Conservation (phyloP, 371 early-diverging fungal genomes). For the Rhizopus arrhizus region DNA sequence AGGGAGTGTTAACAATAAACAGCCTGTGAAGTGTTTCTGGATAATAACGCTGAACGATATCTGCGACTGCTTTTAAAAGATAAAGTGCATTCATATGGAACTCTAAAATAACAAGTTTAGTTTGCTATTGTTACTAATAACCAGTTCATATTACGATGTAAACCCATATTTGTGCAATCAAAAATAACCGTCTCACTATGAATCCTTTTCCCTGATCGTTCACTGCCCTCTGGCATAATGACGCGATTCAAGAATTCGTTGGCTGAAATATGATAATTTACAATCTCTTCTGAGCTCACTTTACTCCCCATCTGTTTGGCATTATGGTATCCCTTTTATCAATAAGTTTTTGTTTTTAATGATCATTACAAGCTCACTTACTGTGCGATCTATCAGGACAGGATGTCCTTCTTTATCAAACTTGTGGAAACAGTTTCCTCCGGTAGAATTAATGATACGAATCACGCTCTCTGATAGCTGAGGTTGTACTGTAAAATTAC, state of each 20-base stretch:
- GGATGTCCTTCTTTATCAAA: slow-evolving; percentile 79
- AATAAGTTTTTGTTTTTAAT: neutral
- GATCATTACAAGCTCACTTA: slow-evolving; percentile 26
- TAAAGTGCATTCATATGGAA: slow-evolving; percentile 74
- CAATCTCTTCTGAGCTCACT: slow-evolving; percentile 59
- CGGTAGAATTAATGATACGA: slow-evolving; percentile 62
- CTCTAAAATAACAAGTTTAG: slow-evolving; percentile 40
- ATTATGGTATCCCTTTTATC: slow-evolving; percentile 65
- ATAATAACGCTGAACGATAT: slow-evolving; percentile 76
- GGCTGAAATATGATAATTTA: slow-evolving; percentile 70
- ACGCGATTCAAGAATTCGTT: slow-evolving; percentile 74
- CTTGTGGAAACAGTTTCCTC: slow-evolving; percentile 82
- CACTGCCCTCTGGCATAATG: slow-evolving; percentile 69
- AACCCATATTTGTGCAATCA: slow-evolving; percentile 75
- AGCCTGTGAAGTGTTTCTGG: slow-evolving; percentile 79
- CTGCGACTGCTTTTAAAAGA: slow-evolving; percentile 68
- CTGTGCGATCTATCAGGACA: slow-evolving; percentile 78
- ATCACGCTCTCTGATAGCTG: slow-evolving; percentile 65
- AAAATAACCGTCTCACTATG: slow-evolving; percentile 79
- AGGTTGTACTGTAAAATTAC: slow-evolving; percentile 61
- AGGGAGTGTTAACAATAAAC: slow-evolving; percentile 81
- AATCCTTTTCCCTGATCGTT: slow-evolving; percentile 64
- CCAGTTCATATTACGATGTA: slow-evolving; percentile 52
- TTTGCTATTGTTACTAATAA: neutral
- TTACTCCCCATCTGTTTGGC: slow-evolving; percentile 67